A percentile compares a stretch with the other conserved stretches of the same genome.
These are phyloP conservation scores for Debaryomyces fabryi DNA, from an alignment of 1,139 yeast species.

Conservation along the genomic window DNA sequence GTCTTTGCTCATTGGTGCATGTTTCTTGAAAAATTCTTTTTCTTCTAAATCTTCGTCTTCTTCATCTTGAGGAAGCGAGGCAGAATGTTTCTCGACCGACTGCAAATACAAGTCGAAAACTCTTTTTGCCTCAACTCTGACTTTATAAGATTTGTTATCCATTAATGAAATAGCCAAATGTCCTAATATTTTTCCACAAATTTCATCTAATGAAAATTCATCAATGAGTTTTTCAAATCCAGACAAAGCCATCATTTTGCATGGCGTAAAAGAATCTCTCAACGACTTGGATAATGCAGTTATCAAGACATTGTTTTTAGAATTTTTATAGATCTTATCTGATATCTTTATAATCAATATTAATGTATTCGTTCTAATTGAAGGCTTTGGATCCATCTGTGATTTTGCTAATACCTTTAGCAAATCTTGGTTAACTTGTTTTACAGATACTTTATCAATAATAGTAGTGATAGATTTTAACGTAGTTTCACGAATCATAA, in stretches of 20 bases:
- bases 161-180: conserved; percentile 82
- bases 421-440: conserved; percentile 86
- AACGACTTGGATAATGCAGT: conserved; percentile 87
- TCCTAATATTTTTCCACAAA: conserved; percentile 81
- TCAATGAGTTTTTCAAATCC: conserved; percentile 71
- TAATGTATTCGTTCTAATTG: conserved; percentile 84
- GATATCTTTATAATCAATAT: conserved; percentile 76
- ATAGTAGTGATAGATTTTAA: conserved; percentile 68
- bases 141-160: conserved; percentile 67
- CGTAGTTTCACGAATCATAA: conserved; percentile 78
- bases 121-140: conserved; percentile 70
- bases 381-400: conserved; percentile 82
- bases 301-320: conserved; percentile 72
- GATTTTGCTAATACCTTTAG: conserved; percentile 81
- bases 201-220: conserved; percentile 71
- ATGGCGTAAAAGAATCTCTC: conserved; percentile 76
- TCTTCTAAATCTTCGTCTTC: conserved; percentile 46
- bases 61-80: conserved; percentile 51
- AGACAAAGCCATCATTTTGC: conserved; percentile 75
- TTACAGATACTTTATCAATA: conserved; percentile 68
- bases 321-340: conserved; percentile 55
- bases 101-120: conserved; percentile 67
- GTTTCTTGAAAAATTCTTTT: conserved; percentile 37
- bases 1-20: conserved; percentile 22
- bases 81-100: conserved; percentile 66